phyloP scores from a whole-genome alignment of 208 protist genomes.

The Naegleria lovaniensis region DNA sequence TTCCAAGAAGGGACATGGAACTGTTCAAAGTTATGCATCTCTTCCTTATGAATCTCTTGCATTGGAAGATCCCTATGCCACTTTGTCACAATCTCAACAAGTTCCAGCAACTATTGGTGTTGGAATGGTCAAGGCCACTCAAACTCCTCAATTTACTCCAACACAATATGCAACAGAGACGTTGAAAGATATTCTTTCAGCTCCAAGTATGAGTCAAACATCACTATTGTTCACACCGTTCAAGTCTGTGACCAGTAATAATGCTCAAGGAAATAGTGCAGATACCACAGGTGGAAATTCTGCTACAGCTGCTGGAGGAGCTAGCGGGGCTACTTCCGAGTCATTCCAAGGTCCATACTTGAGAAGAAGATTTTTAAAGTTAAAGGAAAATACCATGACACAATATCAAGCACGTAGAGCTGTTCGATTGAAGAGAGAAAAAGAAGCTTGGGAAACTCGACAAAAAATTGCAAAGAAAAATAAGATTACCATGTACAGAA shows the following conservation, averaged over 20 bases:
- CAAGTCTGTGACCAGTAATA: background rate
- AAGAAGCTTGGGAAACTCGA: slow-evolving; percentile 22
- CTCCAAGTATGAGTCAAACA: background rate
- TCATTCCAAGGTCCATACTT: background rate
- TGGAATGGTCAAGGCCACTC: background rate
- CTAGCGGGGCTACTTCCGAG: too few relatives aligned
- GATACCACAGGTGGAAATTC: background rate
- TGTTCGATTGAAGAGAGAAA: slow-evolving; percentile 30
- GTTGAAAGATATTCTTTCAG: background rate
- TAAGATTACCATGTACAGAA: slow-evolving; percentile 41
- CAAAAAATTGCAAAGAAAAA: slow-evolving; percentile 19
- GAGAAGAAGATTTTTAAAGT: slow-evolving; percentile 29
- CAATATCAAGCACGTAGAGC: slow-evolving; percentile 31
- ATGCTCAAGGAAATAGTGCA: background rate
- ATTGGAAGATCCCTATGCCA: background rate
- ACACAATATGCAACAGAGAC: background rate
- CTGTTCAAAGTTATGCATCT: background rate
- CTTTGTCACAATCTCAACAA: background rate
- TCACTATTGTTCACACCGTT: slow-evolving; percentile 10
- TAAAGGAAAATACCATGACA: slow-evolving; percentile 8
- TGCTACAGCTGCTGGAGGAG: background rate
- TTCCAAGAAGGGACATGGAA: too few relatives aligned
- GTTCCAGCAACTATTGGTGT: background rate
- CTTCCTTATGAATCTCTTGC: background rate
- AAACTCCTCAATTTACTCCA: background rate